Conservation (phyloP, 2,329 filamentous ascomycete species). For the Nemania abortiva region DNA sequence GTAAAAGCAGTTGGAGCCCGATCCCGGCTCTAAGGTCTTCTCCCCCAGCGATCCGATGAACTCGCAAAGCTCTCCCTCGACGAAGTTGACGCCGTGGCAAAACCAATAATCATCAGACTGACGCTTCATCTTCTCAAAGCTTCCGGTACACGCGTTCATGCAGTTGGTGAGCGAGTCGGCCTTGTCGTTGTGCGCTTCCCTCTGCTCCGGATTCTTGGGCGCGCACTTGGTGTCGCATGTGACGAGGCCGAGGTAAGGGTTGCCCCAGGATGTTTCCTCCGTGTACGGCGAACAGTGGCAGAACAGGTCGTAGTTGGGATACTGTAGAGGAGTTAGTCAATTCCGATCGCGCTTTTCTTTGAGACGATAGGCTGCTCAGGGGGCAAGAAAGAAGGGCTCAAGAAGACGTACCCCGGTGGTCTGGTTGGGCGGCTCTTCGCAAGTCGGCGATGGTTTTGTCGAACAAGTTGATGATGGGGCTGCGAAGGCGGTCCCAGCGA, state of each 20-base stretch:
- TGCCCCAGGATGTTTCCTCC: constrained; percentile 41
- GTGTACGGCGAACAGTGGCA: constrained; percentile 43
- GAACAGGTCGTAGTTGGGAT: constrained; percentile 45
- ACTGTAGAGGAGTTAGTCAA: constrained; percentile 23
- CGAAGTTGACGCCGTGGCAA: constrained; percentile 48
- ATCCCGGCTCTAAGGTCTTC: constrained; percentile 37
- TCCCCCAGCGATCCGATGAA: constrained; percentile 44
- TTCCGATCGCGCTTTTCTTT: neutral
- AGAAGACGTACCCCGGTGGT: constrained; percentile 29
- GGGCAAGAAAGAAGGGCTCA: neutral
- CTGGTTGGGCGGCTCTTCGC: constrained; percentile 30
- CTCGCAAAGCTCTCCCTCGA: constrained; percentile 45
- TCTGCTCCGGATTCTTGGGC: constrained; percentile 40
- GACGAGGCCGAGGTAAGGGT: constrained; percentile 44
- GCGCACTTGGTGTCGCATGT: constrained; percentile 44
- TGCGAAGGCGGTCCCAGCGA: constrained; percentile 23
- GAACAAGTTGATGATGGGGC: constrained; percentile 15
- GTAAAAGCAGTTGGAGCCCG: constrained; percentile 39
- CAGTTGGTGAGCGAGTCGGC: constrained; percentile 38
- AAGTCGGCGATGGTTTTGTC: constrained; percentile 18
- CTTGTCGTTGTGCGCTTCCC: constrained; percentile 37
- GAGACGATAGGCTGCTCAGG: neutral
- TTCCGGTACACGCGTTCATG: constrained; percentile 45
- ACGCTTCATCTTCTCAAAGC: constrained; percentile 43
- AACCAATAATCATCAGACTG: constrained; percentile 42